phyloP scores from a whole-genome alignment of 192 early-diverging fungal genomes.

The Gamsiella multidivaricata region DNA sequence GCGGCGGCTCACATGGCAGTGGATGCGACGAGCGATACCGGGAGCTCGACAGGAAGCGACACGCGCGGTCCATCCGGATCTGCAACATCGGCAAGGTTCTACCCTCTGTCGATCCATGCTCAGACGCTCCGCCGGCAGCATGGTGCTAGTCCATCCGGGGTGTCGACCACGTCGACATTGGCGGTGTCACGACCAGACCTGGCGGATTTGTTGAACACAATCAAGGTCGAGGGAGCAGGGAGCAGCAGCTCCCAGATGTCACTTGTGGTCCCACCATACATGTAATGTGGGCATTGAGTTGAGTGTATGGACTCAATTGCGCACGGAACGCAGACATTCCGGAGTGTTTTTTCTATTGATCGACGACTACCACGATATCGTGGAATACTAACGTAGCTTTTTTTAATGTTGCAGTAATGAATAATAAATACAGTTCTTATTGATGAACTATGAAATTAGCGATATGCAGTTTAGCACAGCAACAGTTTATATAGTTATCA shows the following conservation, averaged over 20 bases:
- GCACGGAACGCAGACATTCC: no score
- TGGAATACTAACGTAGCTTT: no score
- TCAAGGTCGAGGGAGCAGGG: conserved; percentile 20
- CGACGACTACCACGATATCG: no score
- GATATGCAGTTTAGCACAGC: no score
- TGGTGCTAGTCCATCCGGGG: conserved; percentile 10
- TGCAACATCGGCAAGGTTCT: background rate
- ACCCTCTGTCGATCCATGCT: conserved; percentile 34
- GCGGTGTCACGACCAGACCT: conserved; percentile 36
- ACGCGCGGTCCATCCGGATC: background rate
- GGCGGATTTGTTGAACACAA: conserved; percentile 42
- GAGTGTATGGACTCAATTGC: no score
- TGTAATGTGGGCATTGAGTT: conserved; percentile 2
- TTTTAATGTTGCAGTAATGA: no score
- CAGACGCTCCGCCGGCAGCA: conserved; percentile 44
- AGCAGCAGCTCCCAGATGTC: conserved; percentile 17
- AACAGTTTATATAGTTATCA: background rate
- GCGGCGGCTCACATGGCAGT: conserved; percentile 29
- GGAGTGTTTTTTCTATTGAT: no score
- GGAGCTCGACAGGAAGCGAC: conserved; percentile 28
- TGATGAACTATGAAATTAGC: no score
- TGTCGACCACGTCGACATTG: conserved; percentile 19
- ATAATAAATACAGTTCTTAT: no score
- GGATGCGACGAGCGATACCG: conserved; percentile 27
- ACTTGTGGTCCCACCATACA: conserved; percentile 39